Evolutionary conservation across 2,329 filamentous ascomycete genomes (phyloP).

Genomic region (Emmonsiellopsis sp.): DNA sequence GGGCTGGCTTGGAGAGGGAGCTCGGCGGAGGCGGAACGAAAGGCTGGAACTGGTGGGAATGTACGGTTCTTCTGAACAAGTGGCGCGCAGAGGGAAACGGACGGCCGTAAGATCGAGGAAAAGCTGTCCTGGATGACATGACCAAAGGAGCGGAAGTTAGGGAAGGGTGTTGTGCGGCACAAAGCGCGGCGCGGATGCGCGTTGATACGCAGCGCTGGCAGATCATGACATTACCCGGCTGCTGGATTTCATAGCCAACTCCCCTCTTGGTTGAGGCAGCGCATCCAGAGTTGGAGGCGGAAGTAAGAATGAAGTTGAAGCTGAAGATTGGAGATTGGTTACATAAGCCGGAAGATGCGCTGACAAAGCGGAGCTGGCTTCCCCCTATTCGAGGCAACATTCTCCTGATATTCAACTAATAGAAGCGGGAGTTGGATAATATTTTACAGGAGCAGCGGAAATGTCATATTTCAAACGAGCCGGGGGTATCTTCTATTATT

Average conservation of each 20-base stretch:
- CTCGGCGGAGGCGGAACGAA: slow-evolving; percentile 69
- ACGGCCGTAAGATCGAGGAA: too few species aligned
- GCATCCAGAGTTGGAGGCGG: not conserved
- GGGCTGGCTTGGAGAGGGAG: slow-evolving; percentile 63
- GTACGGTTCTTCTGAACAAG: not conserved
- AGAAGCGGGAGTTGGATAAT: too few species aligned
- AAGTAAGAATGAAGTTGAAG: too few species aligned
- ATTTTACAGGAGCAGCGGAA: too few species aligned
- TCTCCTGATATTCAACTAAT: too few species aligned
- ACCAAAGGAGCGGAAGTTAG: not conserved
- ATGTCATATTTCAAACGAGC: too few species aligned
- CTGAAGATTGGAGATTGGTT: not conserved
- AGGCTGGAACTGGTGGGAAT: slow-evolving; percentile 26
- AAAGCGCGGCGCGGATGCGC: not conserved
- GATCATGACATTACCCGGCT: not conserved
- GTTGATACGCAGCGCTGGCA: not conserved
- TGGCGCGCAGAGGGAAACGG: too few species aligned
- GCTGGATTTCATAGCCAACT: not conserved
- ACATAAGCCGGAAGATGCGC: not conserved
- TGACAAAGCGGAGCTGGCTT: too few species aligned
- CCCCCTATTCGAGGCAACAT: too few species aligned
- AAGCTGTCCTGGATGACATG: not conserved
- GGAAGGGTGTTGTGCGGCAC: not conserved
- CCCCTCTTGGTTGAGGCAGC: not conserved
- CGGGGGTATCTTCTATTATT: too few species aligned